A percentile compares a stretch with the other conserved stretches of the same genome.
Evolutionary conservation across 2,329 filamentous ascomycete species (phyloP).

Genomic region (Cryphonectria nitschkei): DNA sequence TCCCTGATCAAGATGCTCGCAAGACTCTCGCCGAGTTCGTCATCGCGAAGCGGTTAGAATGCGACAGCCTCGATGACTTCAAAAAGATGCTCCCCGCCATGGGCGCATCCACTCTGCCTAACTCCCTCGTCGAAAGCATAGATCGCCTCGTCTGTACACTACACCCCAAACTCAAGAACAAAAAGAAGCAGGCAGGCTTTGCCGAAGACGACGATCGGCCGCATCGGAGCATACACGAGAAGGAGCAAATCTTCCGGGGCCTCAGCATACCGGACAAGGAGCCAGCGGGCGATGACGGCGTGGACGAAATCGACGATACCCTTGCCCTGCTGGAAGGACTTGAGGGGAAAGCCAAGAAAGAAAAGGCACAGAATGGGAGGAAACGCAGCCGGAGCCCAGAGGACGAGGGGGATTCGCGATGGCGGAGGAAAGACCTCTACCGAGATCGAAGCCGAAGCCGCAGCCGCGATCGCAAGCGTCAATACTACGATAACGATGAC

Average conservation of each 20-base stretch:
- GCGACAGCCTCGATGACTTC: slow-evolving; percentile 72
- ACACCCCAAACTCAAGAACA: slow-evolving; percentile 84
- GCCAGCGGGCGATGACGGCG: slow-evolving; percentile 39
- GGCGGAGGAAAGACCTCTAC: slow-evolving; percentile 55
- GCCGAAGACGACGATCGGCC: slow-evolving; percentile 48
- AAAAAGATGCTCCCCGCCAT: slow-evolving; percentile 74
- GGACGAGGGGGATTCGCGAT: slow-evolving; percentile 49
- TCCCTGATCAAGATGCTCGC: slow-evolving; percentile 63
- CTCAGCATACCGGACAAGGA: slow-evolving; percentile 83
- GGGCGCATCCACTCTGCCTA: slow-evolving; percentile 79
- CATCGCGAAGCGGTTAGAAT: slow-evolving; percentile 85
- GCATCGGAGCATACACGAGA: slow-evolving; percentile 63
- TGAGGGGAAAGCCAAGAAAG: slow-evolving; percentile 63
- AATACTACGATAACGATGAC: slow-evolving; percentile 42
- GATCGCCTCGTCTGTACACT: slow-evolving; percentile 86
- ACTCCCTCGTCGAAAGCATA: slow-evolving; percentile 86
- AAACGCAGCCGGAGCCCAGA: slow-evolving; percentile 46
- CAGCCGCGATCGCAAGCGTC: slow-evolving; percentile 46
- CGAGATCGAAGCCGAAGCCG: slow-evolving; percentile 40
- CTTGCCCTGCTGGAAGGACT: slow-evolving; percentile 88
- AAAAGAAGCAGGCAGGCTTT: slow-evolving; percentile 44
- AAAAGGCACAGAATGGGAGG: slow-evolving; percentile 39
- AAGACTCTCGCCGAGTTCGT: slow-evolving; percentile 97
- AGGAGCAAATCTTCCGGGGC: slow-evolving; percentile 87
- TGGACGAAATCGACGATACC: slow-evolving; percentile 85